Conservation (phyloP, 805 yeast species). For the Wickerhamiella allomyrinae region DNA sequence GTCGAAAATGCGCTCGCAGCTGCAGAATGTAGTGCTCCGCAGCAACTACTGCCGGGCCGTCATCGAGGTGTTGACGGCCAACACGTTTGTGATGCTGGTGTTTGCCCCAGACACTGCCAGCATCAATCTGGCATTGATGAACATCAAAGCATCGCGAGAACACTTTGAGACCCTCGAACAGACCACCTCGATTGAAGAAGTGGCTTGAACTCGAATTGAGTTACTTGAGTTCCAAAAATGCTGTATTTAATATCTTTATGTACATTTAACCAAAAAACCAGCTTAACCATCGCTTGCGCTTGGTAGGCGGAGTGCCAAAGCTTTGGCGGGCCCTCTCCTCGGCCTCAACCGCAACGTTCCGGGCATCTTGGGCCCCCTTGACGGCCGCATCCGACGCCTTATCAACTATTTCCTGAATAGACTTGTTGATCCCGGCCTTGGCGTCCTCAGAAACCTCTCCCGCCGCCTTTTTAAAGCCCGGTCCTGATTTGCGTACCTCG, state of each 20-base stretch:
- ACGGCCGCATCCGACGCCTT: not conserved
- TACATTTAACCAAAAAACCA: not conserved
- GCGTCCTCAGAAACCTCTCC: not conserved
- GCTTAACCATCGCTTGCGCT: not conserved
- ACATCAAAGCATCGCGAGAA: conserved; percentile 26
- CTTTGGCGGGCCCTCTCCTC: not conserved
- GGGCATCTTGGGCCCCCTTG: not conserved
- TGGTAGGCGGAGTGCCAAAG: not conserved
- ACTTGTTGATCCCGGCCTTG: not conserved
- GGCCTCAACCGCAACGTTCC: not conserved
- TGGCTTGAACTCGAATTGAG: too few species aligned
- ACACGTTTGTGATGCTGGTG: conserved; percentile 32
- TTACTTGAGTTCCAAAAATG: not conserved
- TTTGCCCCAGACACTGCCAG: conserved; percentile 22
- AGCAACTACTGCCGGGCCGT: conserved; percentile 32
- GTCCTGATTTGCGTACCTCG: not conserved
- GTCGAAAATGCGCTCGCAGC: conserved; percentile 71
- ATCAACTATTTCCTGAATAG: not conserved
- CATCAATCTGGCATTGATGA: conserved; percentile 14
- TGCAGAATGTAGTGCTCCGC: conserved; percentile 58
- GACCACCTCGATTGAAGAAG: too few species aligned
- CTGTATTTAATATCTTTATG: not conserved
- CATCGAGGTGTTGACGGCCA: conserved; percentile 29
- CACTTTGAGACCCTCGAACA: conserved; percentile 28
- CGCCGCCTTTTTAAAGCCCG: not conserved